These are phyloP conservation scores for Ogataea nitratoaversa DNA, from an alignment of 805 yeast species.

Conservation along the genomic window DNA sequence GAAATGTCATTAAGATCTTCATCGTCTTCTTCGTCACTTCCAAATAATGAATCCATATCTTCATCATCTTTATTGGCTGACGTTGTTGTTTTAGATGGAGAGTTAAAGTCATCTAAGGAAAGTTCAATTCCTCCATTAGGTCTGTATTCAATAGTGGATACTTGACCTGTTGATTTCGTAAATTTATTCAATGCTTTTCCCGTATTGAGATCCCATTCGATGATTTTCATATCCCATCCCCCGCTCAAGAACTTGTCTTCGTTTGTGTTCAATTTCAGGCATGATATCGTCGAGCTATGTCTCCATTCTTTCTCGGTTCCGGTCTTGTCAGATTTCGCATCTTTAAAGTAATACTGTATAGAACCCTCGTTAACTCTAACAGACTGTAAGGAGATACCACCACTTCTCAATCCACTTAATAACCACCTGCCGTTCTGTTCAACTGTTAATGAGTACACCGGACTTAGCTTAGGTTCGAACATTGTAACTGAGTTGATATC, in stretches of 20 bases:
- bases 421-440: constrained; percentile 83
- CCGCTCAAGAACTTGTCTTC: constrained; percentile 75
- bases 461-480: constrained; percentile 65
- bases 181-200: constrained; percentile 53
- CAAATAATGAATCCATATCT: constrained; percentile 45
- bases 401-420: constrained; percentile 72
- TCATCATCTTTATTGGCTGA: constrained; percentile 17
- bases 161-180: constrained; percentile 66
- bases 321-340: constrained; percentile 6
- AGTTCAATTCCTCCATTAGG: constrained; percentile 52
- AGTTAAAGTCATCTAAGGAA: constrained; percentile 12
- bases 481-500: constrained; percentile 32
- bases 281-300: constrained; percentile 75
- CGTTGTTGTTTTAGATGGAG: constrained; percentile 9
- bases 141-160: constrained; percentile 69
- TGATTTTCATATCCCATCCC: constrained; percentile 80
- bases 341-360: constrained; percentile 65
- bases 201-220: constrained; percentile 81
- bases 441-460: constrained; percentile 83
- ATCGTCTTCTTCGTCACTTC: constrained; percentile 34
- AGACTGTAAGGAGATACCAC: constrained; percentile 84
- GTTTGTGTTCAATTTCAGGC: constrained; percentile 53
- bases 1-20: constrained; percentile 14
- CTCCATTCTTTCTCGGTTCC: constrained; percentile 22
- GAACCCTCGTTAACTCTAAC: constrained; percentile 79